phyloP scores from a whole-genome alignment of 1,284 basidiomycete genomes.

The Irpex rosettiformis region DNA sequence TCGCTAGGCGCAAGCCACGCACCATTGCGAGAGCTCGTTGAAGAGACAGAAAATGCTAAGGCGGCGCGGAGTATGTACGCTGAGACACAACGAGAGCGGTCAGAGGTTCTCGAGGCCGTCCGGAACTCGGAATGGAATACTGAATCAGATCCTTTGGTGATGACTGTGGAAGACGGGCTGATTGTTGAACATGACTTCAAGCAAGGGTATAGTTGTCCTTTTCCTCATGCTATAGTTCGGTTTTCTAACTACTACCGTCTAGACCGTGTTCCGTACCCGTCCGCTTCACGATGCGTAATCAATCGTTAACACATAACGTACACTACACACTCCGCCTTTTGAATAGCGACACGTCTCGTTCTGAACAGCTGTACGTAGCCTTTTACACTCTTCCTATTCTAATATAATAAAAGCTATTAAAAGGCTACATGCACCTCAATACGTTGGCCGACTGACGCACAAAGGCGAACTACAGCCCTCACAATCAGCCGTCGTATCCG shows the following conservation, averaged over 20 bases:
- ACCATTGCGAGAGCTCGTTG: constrained; percentile 51
- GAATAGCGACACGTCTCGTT: constrained; percentile 22
- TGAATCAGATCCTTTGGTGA: constrained; percentile 71
- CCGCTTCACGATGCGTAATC: constrained; percentile 63
- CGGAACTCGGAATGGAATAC: constrained; percentile 71
- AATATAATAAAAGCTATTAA: constrained; percentile 4
- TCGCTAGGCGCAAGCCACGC: constrained; percentile 69
- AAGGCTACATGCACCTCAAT: constrained; percentile 48
- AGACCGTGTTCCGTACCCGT: constrained; percentile 60
- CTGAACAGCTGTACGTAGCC: constrained; percentile 33
- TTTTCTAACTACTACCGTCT: constrained; percentile 1
- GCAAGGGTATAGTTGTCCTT: constrained; percentile 54
- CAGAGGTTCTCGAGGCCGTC: constrained; percentile 63
- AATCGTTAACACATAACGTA: constrained; percentile 56
- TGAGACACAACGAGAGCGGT: constrained; percentile 76
- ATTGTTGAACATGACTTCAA: constrained; percentile 61
- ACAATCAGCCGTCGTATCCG: constrained; percentile 38
- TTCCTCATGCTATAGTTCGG: not conserved
- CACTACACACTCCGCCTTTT: constrained; percentile 52
- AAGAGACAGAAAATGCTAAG: constrained; percentile 59
- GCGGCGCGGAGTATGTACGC: constrained; percentile 83
- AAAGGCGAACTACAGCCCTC: constrained; percentile 53
- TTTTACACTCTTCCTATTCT: not conserved
- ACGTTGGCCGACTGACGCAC: constrained; percentile 57
- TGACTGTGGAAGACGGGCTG: constrained; percentile 40